Conservation (phyloP, 306 rosid genomes). For the Glycine tomentella region DNA sequence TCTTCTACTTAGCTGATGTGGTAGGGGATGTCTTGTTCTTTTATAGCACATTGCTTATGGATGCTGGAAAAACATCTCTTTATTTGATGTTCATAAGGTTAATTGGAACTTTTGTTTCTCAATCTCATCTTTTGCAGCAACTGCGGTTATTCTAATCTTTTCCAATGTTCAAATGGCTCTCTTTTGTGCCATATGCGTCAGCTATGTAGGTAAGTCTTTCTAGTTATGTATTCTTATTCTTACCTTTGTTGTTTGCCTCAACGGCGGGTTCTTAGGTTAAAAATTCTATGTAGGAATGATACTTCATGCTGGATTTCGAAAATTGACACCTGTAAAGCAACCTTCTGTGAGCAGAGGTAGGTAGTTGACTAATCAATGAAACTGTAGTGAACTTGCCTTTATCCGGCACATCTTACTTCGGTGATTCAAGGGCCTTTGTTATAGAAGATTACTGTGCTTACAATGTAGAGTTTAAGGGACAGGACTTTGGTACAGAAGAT, state of each 20-base stretch:
- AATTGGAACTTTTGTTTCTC: conserved; percentile 44
- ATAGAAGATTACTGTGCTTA: conserved; percentile 39
- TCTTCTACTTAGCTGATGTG: conserved; percentile 23
- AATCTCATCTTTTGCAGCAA: conserved; percentile 65
- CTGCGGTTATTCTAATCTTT: conserved; percentile 68
- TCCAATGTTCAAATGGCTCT: conserved; percentile 90
- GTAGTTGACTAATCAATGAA: conserved; percentile 37
- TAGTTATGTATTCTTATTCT: not conserved
- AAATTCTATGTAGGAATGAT: conserved; percentile 61
- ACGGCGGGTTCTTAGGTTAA: conserved; percentile 21
- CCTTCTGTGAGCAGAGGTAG: conserved; percentile 54
- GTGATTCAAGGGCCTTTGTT: conserved; percentile 39
- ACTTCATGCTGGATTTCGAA: conserved; percentile 87
- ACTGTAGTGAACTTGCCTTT: conserved; percentile 9
- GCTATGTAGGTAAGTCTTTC: conserved; percentile 69
- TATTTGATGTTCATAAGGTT: conserved; percentile 15
- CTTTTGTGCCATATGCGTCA: conserved; percentile 71
- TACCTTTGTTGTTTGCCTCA: not conserved
- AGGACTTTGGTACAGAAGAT: conserved; percentile 22
- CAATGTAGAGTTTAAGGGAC: conserved; percentile 30
- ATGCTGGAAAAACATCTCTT: conserved; percentile 6
- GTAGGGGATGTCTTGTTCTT: not conserved
- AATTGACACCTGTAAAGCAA: conserved; percentile 72
- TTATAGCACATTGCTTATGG: conserved; percentile 29
- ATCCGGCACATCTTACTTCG: not conserved